A percentile compares a stretch with the other conserved stretches of the same genome.
phyloP scores from a whole-genome alignment of 306 rosid species.

The Castanopsis chinensis region DNA sequence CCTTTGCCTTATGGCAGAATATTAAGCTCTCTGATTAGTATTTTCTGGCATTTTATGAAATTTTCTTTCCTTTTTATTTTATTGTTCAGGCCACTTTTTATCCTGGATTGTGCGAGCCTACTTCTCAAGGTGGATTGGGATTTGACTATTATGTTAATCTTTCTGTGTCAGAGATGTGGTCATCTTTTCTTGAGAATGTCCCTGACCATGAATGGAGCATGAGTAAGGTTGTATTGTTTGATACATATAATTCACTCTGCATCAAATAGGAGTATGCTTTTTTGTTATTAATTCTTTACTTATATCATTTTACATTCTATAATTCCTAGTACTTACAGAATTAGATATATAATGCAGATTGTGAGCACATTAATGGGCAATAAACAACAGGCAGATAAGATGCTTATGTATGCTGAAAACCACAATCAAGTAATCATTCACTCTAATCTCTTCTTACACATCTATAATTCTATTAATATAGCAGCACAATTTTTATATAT shows the following conservation, averaged over 20 bases:
- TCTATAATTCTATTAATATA: slow-evolving; percentile 1
- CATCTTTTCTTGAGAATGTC: slow-evolving; percentile 69
- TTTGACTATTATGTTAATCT: slow-evolving; percentile 93
- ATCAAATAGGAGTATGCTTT: slow-evolving; percentile 4
- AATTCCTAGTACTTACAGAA: slow-evolving; percentile 8
- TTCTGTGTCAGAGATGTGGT: slow-evolving; percentile 85
- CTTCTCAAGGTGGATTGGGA: slow-evolving; percentile 96
- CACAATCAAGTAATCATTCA: slow-evolving; percentile 72
- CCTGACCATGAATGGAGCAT: slow-evolving; percentile 90
- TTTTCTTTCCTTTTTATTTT: slow-evolving; percentile 12
- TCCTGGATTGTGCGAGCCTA: slow-evolving; percentile 90
- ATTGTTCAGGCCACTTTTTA: slow-evolving; percentile 76
- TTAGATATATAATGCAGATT: slow-evolving; percentile 47
- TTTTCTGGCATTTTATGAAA: neutral
- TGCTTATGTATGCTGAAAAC: slow-evolving; percentile 85
- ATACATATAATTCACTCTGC: slow-evolving; percentile 10
- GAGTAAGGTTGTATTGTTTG: slow-evolving; percentile 62
- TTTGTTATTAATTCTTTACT: slow-evolving; percentile 15
- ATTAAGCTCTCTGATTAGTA: neutral
- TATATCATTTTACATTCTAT: slow-evolving; percentile 9
- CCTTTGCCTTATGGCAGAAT: neutral
- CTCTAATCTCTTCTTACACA: slow-evolving; percentile 8
- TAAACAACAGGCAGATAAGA: slow-evolving; percentile 60
- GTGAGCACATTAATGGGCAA: slow-evolving; percentile 65
- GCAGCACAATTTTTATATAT: neutral